These are phyloP conservation scores for Neurospora cerealis DNA, from an alignment of 495 filamentous ascomycete genomes.

Conservation along the genomic window DNA sequence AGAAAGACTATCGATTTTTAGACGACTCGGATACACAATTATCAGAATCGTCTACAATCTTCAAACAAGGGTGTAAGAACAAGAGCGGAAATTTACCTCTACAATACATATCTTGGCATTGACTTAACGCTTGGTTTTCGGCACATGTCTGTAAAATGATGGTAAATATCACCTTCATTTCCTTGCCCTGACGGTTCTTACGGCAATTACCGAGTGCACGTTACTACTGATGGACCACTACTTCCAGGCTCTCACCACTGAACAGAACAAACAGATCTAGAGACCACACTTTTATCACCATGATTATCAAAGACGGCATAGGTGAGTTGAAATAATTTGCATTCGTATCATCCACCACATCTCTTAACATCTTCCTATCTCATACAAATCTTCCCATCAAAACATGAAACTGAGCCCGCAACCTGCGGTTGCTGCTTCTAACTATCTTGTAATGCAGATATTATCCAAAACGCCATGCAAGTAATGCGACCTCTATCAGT, in stretches of 20 bases:
- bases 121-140: neutral
- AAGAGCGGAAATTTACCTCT: neutral
- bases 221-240: neutral
- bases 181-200: neutral
- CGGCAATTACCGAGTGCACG: neutral
- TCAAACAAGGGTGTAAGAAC: neutral
- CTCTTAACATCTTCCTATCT: neutral
- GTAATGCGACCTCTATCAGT: neutral
- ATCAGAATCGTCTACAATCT: neutral
- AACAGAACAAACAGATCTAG: neutral
- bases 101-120: neutral
- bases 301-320: neutral
- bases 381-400: neutral
- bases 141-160: neutral
- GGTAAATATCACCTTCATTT: neutral
- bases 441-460: neutral
- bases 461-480: neutral
- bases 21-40: neutral
- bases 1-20: neutral
- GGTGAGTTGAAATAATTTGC: neutral
- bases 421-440: neutral
- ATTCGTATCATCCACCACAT: neutral
- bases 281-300: neutral
- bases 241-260: neutral
- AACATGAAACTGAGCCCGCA: neutral